Evolutionary conservation across 2,329 filamentous ascomycete genomes (phyloP).

Genomic region (Aureobasidium leucospermi): DNA sequence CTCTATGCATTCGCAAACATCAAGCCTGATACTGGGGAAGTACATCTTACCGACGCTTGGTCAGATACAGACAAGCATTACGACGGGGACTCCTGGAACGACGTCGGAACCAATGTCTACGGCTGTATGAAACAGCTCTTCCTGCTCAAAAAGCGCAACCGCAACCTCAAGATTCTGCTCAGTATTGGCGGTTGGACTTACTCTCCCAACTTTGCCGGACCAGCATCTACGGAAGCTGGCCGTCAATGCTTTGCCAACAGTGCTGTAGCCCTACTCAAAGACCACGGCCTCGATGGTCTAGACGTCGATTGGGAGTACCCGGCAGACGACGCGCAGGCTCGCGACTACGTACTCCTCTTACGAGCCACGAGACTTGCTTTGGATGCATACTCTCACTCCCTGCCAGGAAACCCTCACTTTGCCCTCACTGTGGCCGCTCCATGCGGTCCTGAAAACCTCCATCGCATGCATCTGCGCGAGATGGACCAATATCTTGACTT

Average conservation of each 20-base stretch:
- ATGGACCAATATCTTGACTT: conserved; percentile 41
- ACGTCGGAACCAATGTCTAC: conserved; percentile 63
- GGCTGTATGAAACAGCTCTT: conserved; percentile 73
- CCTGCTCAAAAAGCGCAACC: conserved; percentile 66
- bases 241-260: conserved; percentile 61
- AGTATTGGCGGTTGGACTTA: conserved; percentile 80
- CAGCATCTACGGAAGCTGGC: conserved; percentile 55
- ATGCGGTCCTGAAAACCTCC: conserved; percentile 36
- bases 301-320: conserved; percentile 46
- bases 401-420: conserved; percentile 33
- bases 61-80: conserved; percentile 66
- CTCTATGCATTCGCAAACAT: conserved; percentile 91
- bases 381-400: conserved; percentile 32
- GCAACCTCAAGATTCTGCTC: conserved; percentile 70
- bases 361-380: conserved; percentile 31
- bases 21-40: conserved; percentile 68
- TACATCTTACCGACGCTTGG: conserved; percentile 62
- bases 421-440: conserved; percentile 39
- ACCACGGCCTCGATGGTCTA: conserved; percentile 61
- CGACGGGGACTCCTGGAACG: conserved; percentile 56
- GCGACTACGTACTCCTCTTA: conserved; percentile 34
- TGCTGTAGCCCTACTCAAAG: conserved; percentile 67
- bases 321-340: conserved; percentile 32
- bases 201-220: conserved; percentile 66
- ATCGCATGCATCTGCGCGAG: conserved; percentile 33